These are phyloP conservation scores for Lolium rigidum DNA, from an alignment of 176 grass and related monocot species.

Conservation along the genomic window DNA sequence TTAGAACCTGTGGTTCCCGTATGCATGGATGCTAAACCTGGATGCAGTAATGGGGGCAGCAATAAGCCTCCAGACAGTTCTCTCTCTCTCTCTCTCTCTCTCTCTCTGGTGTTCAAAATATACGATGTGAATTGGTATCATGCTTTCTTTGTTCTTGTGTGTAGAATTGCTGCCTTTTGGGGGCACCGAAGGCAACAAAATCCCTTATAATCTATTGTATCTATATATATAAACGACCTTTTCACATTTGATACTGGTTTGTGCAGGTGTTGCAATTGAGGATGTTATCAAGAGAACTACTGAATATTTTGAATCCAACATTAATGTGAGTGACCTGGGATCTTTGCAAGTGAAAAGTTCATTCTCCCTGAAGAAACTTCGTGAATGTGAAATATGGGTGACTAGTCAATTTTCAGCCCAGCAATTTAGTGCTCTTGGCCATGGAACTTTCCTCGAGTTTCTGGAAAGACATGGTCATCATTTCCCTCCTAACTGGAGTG, in stretches of 20 bases:
- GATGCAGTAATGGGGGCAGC: neutral
- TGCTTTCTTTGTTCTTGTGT: constrained; percentile 1
- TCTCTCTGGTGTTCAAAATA: constrained; percentile 2
- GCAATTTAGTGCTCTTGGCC: constrained; percentile 65
- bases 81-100: constrained; percentile 28
- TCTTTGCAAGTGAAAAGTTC: constrained; percentile 38
- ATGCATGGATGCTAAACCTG: constrained; percentile 9
- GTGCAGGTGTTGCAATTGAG: constrained; percentile 49
- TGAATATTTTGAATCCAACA: constrained; percentile 62
- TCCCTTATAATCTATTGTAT: neutral
- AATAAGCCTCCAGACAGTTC: constrained; percentile 26
- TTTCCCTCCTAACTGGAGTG: constrained; percentile 41
- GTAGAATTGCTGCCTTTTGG: neutral
- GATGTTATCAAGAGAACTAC: constrained; percentile 58
- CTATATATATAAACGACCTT: neutral
- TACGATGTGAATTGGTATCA: neutral
- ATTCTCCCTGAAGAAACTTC: constrained; percentile 54
- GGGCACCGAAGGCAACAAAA: neutral
- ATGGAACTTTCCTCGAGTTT: constrained; percentile 59
- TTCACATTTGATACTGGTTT: constrained; percentile 24
- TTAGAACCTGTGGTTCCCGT: neutral
- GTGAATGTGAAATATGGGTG: constrained; percentile 64
- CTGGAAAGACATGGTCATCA: constrained; percentile 59
- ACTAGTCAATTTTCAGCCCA: constrained; percentile 49
- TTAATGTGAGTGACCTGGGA: neutral